Percentiles rank a stretch among this genome's conserved stretches.
These are phyloP conservation scores for Rhizophora mangle DNA, from an alignment of 345 rosid genomes.

Conservation along the genomic window DNA sequence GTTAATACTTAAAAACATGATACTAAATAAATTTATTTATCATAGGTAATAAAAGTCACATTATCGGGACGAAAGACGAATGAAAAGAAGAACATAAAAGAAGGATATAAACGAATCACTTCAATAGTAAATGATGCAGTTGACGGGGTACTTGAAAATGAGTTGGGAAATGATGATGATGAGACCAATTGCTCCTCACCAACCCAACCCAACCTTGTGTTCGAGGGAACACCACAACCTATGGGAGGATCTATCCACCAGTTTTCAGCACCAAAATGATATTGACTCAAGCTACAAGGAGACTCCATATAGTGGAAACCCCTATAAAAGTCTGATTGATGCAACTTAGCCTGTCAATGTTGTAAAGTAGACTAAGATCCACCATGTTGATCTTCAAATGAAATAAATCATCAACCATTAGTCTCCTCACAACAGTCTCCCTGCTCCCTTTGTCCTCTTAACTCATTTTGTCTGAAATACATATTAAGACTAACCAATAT, in stretches of 20 bases:
- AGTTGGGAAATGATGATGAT: conserved; percentile 18
- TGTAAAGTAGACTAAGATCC: conserved; percentile 4
- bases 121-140: neutral
- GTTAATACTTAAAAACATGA: no score
- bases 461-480: no score
- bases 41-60: no score
- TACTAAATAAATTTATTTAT: no score
- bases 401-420: neutral
- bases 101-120: no score
- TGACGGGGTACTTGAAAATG: conserved; percentile 14
- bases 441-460: no score
- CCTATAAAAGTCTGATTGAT: conserved; percentile 20
- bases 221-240: neutral
- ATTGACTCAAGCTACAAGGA: neutral
- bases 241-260: conserved; percentile 1
- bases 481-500: no score
- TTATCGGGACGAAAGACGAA: no score
- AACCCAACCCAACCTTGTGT: conserved; percentile 26
- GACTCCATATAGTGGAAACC: neutral
- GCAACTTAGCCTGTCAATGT: conserved; percentile 3
- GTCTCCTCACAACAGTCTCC: no score
- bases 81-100: no score
- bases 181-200: conserved; percentile 33
- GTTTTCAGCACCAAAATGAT: neutral
- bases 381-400: neutral